Conservation (phyloP, 2,329 filamentous ascomycete genomes). For the Pseudocercospora fuligena region DNA sequence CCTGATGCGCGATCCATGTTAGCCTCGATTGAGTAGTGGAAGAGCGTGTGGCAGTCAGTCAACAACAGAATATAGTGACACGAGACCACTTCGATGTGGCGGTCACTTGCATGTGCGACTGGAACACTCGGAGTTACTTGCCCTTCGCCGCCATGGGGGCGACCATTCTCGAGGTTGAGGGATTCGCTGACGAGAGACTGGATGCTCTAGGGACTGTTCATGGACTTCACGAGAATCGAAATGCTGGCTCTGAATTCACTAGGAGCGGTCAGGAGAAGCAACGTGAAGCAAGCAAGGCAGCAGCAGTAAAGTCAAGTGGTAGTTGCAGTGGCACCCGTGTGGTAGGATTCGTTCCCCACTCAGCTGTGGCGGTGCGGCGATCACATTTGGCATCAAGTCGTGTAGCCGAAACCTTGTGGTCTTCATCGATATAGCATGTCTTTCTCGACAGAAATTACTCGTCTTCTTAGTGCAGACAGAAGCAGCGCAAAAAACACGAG, state of each 20-base stretch:
- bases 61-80: conserved; percentile 9
- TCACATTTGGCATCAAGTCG: conserved; percentile 2
- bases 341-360: neutral
- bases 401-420: neutral
- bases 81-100: conserved; percentile 11
- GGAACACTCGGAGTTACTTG: conserved; percentile 13
- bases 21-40: conserved; percentile 12
- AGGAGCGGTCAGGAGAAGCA: conserved; percentile 1
- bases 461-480: neutral
- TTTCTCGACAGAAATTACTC: neutral
- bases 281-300: conserved; percentile 10
- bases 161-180: neutral
- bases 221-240: neutral
- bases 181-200: neutral
- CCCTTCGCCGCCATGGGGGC: conserved; percentile 24
- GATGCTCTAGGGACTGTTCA: conserved; percentile 1
- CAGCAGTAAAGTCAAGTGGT: conserved; percentile 4
- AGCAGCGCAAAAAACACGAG: neutral
- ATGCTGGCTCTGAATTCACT: neutral
- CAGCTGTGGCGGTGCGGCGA: conserved; percentile 8
- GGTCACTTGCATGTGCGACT: conserved; percentile 17
- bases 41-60: neutral
- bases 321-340: neutral
- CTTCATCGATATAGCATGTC: neutral
- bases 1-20: conserved; percentile 48